phyloP scores from a whole-genome alignment of 2,329 filamentous ascomycete genomes.

The Clarireedia homoeocarpa region DNA sequence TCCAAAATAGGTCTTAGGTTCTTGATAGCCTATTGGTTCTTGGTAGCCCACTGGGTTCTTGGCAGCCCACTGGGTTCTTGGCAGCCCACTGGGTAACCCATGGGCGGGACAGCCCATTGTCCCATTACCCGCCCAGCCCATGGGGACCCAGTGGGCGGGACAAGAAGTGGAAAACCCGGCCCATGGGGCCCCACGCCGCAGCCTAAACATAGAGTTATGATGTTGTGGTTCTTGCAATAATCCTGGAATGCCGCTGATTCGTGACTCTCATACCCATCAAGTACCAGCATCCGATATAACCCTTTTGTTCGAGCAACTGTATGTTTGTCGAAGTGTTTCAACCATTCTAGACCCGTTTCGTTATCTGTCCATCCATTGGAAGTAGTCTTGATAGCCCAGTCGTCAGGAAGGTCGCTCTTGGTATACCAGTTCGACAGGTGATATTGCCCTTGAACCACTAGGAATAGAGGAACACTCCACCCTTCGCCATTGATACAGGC shows the following conservation, averaged over 20 bases:
- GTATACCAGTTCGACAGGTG: slow-evolving; percentile 23
- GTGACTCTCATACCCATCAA: slow-evolving; percentile 9
- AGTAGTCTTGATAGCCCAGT: slow-evolving; percentile 27
- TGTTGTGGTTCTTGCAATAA: slow-evolving; percentile 30
- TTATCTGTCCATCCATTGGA: slow-evolving; percentile 29
- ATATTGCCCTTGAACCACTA: slow-evolving; percentile 20
- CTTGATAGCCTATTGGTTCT: too few species aligned
- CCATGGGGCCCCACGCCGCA: too few species aligned
- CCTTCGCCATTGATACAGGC: slow-evolving; percentile 18
- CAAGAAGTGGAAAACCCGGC: too few species aligned
- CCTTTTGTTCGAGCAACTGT: slow-evolving; percentile 5
- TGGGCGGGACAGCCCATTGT: too few species aligned
- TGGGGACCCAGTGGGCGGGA: too few species aligned
- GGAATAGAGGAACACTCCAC: slow-evolving; percentile 17
- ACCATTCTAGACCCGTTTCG: slow-evolving; percentile 28
- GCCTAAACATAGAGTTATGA: slow-evolving; percentile 28
- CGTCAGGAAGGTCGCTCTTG: slow-evolving; percentile 16
- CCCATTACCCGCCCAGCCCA: too few species aligned
- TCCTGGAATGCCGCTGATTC: neutral
- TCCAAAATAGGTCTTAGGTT: too few species aligned
- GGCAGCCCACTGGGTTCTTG: too few species aligned
- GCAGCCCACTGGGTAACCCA: too few species aligned
- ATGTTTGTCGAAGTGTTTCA: slow-evolving; percentile 23
- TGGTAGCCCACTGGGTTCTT: too few species aligned
- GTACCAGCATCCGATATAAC: slow-evolving; percentile 11